A percentile compares a stretch with the other conserved stretches of the same genome.
These are phyloP conservation scores for Arachnomyces sp. DNA, from an alignment of 2,329 filamentous ascomycete genomes.

Conservation along the genomic window DNA sequence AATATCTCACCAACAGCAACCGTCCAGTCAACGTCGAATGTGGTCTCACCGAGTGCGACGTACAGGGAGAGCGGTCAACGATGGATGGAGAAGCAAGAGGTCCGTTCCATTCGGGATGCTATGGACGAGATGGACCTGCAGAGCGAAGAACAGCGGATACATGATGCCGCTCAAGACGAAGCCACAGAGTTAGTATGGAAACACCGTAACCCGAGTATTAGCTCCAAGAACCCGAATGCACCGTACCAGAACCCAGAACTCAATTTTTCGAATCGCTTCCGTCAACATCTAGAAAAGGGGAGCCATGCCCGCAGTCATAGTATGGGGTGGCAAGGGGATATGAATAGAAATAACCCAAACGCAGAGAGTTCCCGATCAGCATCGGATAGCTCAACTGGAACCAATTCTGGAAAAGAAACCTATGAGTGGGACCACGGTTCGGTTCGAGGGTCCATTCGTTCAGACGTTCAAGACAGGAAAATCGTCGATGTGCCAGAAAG, in stretches of 20 bases:
- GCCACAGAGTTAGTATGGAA: conserved; percentile 59
- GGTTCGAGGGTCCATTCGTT: too few species aligned
- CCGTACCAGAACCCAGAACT: conserved; percentile 40
- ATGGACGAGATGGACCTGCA: conserved; percentile 53
- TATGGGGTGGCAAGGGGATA: conserved; percentile 9
- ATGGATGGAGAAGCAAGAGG: conserved; percentile 53
- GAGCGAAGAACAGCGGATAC: conserved; percentile 46
- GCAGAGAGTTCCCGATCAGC: conserved; percentile 8
- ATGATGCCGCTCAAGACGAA: conserved; percentile 53
- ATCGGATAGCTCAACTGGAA: conserved; percentile 15
- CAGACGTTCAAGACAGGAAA: not conserved
- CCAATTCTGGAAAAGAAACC: conserved; percentile 7
- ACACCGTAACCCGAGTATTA: conserved; percentile 49
- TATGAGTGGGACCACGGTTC: conserved; percentile 1
- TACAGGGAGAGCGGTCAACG: conserved; percentile 50
- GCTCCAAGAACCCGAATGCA: conserved; percentile 42
- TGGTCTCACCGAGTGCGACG: conserved; percentile 30
- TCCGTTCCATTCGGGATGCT: conserved; percentile 47
- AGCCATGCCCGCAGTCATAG: conserved; percentile 40
- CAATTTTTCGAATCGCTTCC: conserved; percentile 24
- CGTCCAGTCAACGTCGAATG: conserved; percentile 20
- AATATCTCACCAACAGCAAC: conserved; percentile 31
- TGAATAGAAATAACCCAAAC: not conserved
- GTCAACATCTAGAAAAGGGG: conserved; percentile 37
- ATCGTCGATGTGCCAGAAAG: conserved; percentile 4